Base-by-base conservation (phyloP, 2,329 filamentous ascomycete species). In the Endoconidiophora polonica region DNA sequence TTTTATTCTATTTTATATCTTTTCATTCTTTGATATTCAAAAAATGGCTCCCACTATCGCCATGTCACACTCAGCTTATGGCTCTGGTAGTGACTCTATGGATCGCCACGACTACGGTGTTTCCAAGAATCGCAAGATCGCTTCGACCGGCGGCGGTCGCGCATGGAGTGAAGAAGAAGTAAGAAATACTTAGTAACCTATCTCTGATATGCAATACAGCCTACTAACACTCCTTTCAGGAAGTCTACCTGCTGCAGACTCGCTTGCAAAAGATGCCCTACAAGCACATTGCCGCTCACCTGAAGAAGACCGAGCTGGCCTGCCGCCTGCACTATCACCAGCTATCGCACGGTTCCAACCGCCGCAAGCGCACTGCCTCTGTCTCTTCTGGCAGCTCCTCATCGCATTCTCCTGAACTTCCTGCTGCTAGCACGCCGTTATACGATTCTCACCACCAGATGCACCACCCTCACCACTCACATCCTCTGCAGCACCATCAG, bases 121-220 rank as follows among this genome's bases (percentile, higher is more conserved):
- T 60, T 67, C 69, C 53, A 83, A 84, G 66, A 76, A 72, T 61
- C 74, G 80, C 54, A 85, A 83, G 68, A 66, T 73, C 55, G 73
- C 77, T 20, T 79, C 81, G 53, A 83, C 81, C 46, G 81, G 83
- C 56, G 82, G 83, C 57, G 83, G 83, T 58, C 74, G 84, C 63
- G 83, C 83, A 52, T 90, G 84, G 84, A 87, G 83, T 55, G 84
- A 88, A 62, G 83, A 87, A 64, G 84, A 88, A 78, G 83, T 86
- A 70, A 58, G 72, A 59, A 42, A 37, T 3, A 18, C 22, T 20
- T 12, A 9, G 22, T 29, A 42, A 12, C 4, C 22, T 26, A 7
- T 9, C 29, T 20, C 16, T 5, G 5, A 20, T n/a, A 22, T 23
- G 3, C 23, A 44, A 4, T 23, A 3, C 24, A 44, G 4, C 2